These are phyloP conservation scores for Naganishia liquefaciens DNA, from an alignment of 1,284 basidiomycete genomes.

Conservation along the genomic window DNA sequence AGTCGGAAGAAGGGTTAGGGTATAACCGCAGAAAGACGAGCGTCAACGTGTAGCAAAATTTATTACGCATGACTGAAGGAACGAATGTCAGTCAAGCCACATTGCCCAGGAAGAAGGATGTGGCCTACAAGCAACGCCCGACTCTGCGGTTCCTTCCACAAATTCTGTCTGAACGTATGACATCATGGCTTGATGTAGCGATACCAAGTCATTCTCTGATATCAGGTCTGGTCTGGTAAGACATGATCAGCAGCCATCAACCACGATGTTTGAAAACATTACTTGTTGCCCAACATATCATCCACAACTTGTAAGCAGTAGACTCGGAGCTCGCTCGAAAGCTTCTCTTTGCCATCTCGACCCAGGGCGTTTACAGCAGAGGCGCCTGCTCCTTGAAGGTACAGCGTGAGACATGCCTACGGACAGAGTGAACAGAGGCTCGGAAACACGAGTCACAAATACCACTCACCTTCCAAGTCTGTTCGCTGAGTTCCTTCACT, in stretches of 20 bases:
- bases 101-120: neutral
- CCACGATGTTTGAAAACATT: constrained; percentile 28
- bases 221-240: constrained; percentile 43
- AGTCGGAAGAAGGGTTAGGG: constrained; percentile 47
- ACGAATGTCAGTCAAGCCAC: neutral
- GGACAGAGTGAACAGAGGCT: neutral
- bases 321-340: constrained; percentile 50
- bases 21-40: constrained; percentile 84
- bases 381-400: constrained; percentile 54
- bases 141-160: constrained; percentile 52
- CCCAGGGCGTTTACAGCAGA: constrained; percentile 37
- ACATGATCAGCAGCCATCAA: neutral
- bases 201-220: constrained; percentile 42
- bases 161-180: constrained; percentile 52
- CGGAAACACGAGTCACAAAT: neutral
- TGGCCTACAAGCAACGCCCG: constrained; percentile 49
- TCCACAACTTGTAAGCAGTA: constrained; percentile 55
- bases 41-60: constrained; percentile 95
- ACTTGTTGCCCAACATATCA: constrained; percentile 49
- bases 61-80: constrained; percentile 66
- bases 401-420: constrained; percentile 53
- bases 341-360: constrained; percentile 54
- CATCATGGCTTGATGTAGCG: constrained; percentile 51
- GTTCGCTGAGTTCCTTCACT: constrained; percentile 51
- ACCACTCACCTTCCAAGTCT: constrained; percentile 54